Evolutionary conservation across 73 alveolate genomes (phyloP).

Genomic region (Paramecium sonneborni): DNA sequence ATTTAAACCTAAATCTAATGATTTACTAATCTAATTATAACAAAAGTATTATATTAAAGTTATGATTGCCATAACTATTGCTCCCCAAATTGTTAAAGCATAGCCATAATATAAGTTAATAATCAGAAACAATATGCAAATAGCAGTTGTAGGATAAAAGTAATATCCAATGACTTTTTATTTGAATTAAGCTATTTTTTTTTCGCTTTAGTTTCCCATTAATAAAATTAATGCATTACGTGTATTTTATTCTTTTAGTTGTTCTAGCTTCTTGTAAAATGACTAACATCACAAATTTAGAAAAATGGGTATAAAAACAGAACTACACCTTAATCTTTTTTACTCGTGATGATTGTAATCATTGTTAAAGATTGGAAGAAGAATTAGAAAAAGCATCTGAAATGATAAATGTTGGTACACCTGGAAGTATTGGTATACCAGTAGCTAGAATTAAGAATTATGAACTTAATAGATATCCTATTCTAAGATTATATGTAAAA

Average conservation of each 20-base stretch:
- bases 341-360: constrained; percentile 15
- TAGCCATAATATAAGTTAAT: neutral
- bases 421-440: constrained; percentile 41
- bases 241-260: constrained; percentile 42
- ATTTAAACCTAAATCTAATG: constrained; percentile 20
- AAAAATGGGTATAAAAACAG: constrained; percentile 21
- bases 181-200: constrained; percentile 33
- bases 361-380: neutral
- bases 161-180: constrained; percentile 19
- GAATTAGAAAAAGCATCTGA: constrained; percentile 35
- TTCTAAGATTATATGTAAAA: constrained; percentile 12
- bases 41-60: neutral
- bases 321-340: constrained; percentile 32
- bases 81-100: constrained; percentile 13
- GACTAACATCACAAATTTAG: constrained; percentile 10
- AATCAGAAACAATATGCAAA: neutral
- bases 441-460: constrained; percentile 3
- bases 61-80: neutral
- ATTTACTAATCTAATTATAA: neutral
- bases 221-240: constrained; percentile 40
- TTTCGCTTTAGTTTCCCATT: constrained; percentile 53
- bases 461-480: neutral
- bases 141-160: neutral
- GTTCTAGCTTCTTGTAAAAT: constrained; percentile 48
- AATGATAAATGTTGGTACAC: constrained; percentile 43